phyloP scores from a whole-genome alignment of 352 stramenopile genomes.

The Pythium brachiatum region DNA sequence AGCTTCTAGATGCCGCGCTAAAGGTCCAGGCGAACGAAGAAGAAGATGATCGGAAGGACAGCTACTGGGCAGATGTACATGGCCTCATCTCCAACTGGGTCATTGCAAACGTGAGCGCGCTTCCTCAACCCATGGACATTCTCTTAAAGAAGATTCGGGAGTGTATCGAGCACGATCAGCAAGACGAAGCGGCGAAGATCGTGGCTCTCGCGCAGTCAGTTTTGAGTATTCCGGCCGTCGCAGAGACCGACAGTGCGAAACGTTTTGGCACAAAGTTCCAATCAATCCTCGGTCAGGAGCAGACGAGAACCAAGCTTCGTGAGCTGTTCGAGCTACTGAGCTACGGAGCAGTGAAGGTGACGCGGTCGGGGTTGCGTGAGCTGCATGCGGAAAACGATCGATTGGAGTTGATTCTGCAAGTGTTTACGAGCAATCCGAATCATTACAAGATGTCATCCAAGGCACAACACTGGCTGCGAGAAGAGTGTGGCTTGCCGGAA shows the following conservation, averaged over 20 bases:
- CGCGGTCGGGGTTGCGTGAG: conserved; percentile 28
- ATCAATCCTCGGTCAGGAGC: conserved; percentile 6
- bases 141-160: conserved; percentile 35
- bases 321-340: conserved; percentile 57
- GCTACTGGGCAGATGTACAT: conserved; percentile 26
- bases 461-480: conserved; percentile 42
- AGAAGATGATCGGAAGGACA: background rate
- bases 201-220: conserved; percentile 24
- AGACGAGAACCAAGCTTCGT: conserved; percentile 8
- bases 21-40: background rate
- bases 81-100: conserved; percentile 60
- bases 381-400: conserved; percentile 23
- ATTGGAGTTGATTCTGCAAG: conserved; percentile 42
- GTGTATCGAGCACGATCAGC: conserved; percentile 30
- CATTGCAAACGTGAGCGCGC: conserved; percentile 35
- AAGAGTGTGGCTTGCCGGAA: conserved; percentile 11
- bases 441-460: conserved; percentile 53
- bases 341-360: conserved; percentile 50
- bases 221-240: conserved; percentile 33
- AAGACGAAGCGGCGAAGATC: conserved; percentile 24
- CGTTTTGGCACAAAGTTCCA: conserved; percentile 8
- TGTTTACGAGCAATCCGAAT: conserved; percentile 63
- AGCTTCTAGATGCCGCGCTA: conserved; percentile 29
- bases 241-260: conserved; percentile 6
- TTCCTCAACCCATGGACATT: conserved; percentile 42